Base-by-base conservation (phyloP, 352 stramenopile species). In the Blastocystis sp. region DNA sequence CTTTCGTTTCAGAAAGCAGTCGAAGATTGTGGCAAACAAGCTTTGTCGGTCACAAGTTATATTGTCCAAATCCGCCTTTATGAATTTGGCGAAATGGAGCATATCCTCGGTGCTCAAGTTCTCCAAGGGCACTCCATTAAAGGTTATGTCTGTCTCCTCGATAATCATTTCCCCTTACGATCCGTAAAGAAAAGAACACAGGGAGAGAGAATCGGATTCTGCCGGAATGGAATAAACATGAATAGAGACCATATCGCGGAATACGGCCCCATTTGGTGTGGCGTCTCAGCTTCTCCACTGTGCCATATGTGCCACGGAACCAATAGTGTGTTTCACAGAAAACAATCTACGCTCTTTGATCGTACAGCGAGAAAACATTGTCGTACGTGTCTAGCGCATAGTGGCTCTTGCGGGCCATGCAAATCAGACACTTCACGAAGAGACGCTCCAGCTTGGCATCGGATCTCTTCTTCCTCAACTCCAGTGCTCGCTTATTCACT, bases 81-180 rank as follows among this genome's bases (percentile, higher is more conserved):
- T 70, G 26, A 69, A 69, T 63, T 85, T 63, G 33, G 74, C 74
- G 35, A 85, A 69, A 41, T 85, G 74, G n/a, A 85, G 45, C 74
- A 85, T 85, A 41, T 85, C 74, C 26, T 67, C 19, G 24, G 50
- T 85, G 21, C 26, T 26, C 55, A 85, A 69, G 26, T 51, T n/a
- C 33, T 85, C 74, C 21, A 85, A 41, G 66, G 74, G 74, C 24
- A 85, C 29, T 35, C 74, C 74, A 85, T 85, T 85, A 45, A 85
- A 70, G 16, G 74, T 69, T 24, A 85, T 85, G 21, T 63, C 51
- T 2, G 74, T 85, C 66, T 85, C 74, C 45, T 55, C 45, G 45
- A 55, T 55, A 55, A 55, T 55, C 45, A 55, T 55, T 55, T 55
- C 45, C 45, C 16, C 16, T 55, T 16, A 16, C 16, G 9, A 55